A percentile compares a stretch with the other conserved stretches of the same genome.
Conservation (phyloP, 2,329 filamentous ascomycete genomes). For the Graphilbum fragrans region DNA sequence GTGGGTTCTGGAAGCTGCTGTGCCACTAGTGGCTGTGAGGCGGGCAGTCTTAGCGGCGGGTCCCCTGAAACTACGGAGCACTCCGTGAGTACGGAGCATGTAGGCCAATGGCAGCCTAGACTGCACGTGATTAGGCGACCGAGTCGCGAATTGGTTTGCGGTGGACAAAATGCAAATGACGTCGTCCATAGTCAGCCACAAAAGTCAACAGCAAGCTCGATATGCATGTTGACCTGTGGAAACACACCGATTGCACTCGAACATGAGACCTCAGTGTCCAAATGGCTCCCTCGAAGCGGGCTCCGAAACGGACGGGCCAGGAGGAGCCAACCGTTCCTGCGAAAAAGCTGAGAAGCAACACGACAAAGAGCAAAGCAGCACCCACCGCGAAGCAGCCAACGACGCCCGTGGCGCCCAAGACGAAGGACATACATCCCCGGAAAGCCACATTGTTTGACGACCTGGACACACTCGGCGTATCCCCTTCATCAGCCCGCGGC, state of each 20-base stretch:
- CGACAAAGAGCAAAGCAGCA: not conserved
- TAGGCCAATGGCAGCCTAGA: too few species aligned
- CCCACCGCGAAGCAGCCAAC: not conserved
- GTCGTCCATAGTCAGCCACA: too few species aligned
- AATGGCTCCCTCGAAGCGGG: conserved; percentile 48
- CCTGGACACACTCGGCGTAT: conserved; percentile 37
- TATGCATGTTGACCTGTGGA: too few species aligned
- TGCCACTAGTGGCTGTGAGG: not conserved
- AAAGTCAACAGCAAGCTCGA: too few species aligned
- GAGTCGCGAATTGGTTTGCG: too few species aligned
- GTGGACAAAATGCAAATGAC: too few species aligned
- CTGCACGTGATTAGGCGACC: too few species aligned
- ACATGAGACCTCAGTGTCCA: too few species aligned
- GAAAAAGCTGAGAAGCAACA: conserved; percentile 15
- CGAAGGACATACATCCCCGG: conserved; percentile 21
- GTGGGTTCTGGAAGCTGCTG: conserved; percentile 8
- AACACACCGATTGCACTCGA: too few species aligned
- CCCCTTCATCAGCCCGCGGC: conserved; percentile 20
- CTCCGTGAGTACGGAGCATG: too few species aligned
- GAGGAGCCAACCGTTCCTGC: conserved; percentile 28
- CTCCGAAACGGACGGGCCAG: conserved; percentile 49
- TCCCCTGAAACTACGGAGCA: not conserved
- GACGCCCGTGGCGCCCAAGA: conserved; percentile 8
- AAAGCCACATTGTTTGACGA: conserved; percentile 51
- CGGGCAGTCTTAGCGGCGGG: too few species aligned